Percentiles rank a stretch among this genome's conserved stretches.
These are phyloP conservation scores for Leishmania gerbilli DNA, from an alignment of 208 protist genomes.

Conservation along the genomic window DNA sequence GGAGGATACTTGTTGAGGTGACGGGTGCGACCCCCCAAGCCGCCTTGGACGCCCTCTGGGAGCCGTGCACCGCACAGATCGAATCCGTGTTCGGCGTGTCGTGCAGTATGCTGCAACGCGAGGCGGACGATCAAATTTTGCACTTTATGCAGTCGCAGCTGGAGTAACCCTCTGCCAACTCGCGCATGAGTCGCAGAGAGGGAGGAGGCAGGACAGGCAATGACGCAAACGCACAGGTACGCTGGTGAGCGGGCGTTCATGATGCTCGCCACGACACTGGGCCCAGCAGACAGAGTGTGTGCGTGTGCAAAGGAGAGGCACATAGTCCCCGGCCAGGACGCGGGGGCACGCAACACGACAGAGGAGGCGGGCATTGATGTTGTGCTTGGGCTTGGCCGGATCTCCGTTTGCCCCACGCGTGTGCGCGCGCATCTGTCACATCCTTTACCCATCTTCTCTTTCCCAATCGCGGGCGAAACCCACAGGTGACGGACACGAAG, in stretches of 20 bases:
- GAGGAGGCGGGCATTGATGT: not conserved
- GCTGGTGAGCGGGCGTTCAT: not conserved
- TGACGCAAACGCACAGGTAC: not conserved
- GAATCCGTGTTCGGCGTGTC: constrained; percentile 23
- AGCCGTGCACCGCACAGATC: constrained; percentile 9
- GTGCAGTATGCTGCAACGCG: constrained; percentile 4
- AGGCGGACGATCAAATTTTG: constrained; percentile 20
- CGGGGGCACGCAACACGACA: not conserved
- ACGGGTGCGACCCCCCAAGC: not conserved
- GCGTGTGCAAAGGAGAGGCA: not conserved
- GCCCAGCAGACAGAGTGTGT: not conserved
- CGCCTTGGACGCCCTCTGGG: constrained; percentile 21
- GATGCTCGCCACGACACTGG: not conserved
- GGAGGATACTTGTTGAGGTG: constrained; percentile 17
- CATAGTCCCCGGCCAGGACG: not conserved
- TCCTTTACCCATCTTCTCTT: not conserved
- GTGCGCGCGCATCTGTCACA: not conserved
- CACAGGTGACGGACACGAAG: too few relatives aligned
- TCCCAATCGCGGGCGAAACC: not conserved
- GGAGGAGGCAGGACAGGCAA: not conserved
- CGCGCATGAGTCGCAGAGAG: not conserved
- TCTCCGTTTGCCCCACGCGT: not conserved
- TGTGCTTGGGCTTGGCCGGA: not conserved
- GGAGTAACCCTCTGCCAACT: not conserved
- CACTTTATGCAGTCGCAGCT: constrained; percentile 14